phyloP scores from a whole-genome alignment of 805 yeast genomes.

The Brettanomyces anomalus region DNA sequence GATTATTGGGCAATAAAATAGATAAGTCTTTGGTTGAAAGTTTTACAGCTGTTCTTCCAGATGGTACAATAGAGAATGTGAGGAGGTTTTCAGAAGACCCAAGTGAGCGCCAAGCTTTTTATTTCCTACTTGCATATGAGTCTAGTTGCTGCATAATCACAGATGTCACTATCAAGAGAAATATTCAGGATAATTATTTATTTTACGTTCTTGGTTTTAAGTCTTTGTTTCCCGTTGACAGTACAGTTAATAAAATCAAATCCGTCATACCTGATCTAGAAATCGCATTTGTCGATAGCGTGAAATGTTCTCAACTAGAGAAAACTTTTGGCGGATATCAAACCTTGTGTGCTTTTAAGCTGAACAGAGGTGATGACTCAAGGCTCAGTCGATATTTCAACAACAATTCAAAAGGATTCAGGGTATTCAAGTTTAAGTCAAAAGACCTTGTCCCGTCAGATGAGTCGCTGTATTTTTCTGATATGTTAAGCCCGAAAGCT shows the following conservation, averaged over 20 bases:
- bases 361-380: neutral
- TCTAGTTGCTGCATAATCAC: constrained; percentile 14
- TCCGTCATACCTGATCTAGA: constrained; percentile 7
- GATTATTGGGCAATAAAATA: constrained; percentile 8
- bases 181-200: neutral
- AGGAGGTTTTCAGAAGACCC: constrained; percentile 1
- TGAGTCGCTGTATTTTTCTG: neutral
- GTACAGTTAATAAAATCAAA: constrained; percentile 10
- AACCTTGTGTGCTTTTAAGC: constrained; percentile 9
- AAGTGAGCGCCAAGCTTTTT: constrained; percentile 6
- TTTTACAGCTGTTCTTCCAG: constrained; percentile 20
- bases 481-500: neutral
- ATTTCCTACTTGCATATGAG: constrained; percentile 8
- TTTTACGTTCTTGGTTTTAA: constrained; percentile 13
- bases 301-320: constrained; percentile 3
- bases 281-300: constrained; percentile 10
- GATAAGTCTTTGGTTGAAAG: constrained; percentile 6
- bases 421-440: neutral
- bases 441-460: neutral
- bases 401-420: neutral
- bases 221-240: constrained; percentile 7
- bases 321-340: constrained; percentile 5
- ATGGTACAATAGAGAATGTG: constrained; percentile 14
- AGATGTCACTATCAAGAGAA: constrained; percentile 2
- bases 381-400: neutral